Evolutionary conservation across 257 asterid genomes (phyloP).

Genomic region (Lithospermum erythrorhizon): DNA sequence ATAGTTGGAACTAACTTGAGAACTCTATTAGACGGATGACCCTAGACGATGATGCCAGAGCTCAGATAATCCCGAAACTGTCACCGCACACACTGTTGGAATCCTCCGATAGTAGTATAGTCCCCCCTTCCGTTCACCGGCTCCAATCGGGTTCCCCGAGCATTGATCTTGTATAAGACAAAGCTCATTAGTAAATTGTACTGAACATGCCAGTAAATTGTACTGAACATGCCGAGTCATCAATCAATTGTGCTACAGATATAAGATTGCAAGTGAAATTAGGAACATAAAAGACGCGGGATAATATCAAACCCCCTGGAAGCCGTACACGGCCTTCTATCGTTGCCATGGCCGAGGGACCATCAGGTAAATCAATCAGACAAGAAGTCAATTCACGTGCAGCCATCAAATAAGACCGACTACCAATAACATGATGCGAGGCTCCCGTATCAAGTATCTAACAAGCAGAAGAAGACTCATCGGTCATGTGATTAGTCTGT

Average conservation of each 20-base stretch:
- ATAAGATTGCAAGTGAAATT: background rate
- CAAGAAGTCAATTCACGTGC: background rate
- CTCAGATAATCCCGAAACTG: background rate
- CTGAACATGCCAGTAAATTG: background rate
- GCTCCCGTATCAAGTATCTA: background rate
- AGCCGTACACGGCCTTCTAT: too few relatives aligned
- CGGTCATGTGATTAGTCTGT: background rate
- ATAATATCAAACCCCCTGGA: background rate
- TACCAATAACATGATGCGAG: background rate
- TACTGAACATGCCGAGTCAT: background rate
- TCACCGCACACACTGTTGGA: background rate
- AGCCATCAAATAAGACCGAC: background rate
- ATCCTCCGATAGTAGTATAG: background rate
- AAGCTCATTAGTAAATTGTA: background rate
- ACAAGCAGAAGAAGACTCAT: background rate
- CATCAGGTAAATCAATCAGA: background rate
- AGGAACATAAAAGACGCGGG: background rate
- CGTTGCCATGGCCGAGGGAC: background rate
- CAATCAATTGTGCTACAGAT: background rate
- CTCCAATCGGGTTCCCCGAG: background rate
- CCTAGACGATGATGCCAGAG: too few relatives aligned
- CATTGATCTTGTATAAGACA: background rate
- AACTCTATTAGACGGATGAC: background rate
- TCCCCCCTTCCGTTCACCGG: conserved; percentile 1
- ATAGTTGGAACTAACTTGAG: background rate